Evolutionary conservation across 106 monocot species (phyloP).

Genomic region (Allium sativum): DNA sequence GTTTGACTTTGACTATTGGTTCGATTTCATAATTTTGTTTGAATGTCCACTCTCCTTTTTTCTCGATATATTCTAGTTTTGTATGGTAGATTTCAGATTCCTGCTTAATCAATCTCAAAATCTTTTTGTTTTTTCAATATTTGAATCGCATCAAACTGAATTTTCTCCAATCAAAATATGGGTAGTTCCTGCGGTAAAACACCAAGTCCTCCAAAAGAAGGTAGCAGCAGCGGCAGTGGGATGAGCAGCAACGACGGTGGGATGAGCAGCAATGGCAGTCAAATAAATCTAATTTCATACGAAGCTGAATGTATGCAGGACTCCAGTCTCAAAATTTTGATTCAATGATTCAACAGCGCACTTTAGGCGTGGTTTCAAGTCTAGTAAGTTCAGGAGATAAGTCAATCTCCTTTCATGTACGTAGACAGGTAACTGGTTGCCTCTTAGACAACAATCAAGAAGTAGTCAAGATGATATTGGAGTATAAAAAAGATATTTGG

Average conservation of each 20-base stretch:
- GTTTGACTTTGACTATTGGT: too few relatives aligned
- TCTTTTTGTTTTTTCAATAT: too few relatives aligned
- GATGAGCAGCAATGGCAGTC: background rate
- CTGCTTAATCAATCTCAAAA: too few relatives aligned
- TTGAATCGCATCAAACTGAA: too few relatives aligned
- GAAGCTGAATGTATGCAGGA: constrained; percentile 56
- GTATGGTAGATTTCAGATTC: too few relatives aligned
- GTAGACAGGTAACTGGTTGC: constrained; percentile 17
- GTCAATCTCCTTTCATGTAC: constrained; percentile 38
- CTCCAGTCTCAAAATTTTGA: constrained; percentile 67
- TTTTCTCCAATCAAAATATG: constrained; percentile 14
- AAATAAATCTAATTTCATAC: constrained; percentile 61
- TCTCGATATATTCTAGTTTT: too few relatives aligned
- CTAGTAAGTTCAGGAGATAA: constrained; percentile 19
- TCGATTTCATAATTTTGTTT: too few relatives aligned
- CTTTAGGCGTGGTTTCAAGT: constrained; percentile 61
- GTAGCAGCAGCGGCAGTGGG: background rate
- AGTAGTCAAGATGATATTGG: constrained; percentile 25
- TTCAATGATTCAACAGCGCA: constrained; percentile 56
- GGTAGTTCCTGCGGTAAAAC: constrained; percentile 34
- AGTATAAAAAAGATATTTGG: constrained; percentile 33
- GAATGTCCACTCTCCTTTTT: too few relatives aligned
- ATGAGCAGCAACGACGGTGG: background rate
- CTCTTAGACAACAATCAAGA: constrained; percentile 35
- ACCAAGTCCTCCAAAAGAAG: background rate